Percentiles rank a stretch among this genome's conserved stretches.
phyloP scores from a whole-genome alignment of 768 basidiomycete genomes.

The Lactarius indigo region DNA sequence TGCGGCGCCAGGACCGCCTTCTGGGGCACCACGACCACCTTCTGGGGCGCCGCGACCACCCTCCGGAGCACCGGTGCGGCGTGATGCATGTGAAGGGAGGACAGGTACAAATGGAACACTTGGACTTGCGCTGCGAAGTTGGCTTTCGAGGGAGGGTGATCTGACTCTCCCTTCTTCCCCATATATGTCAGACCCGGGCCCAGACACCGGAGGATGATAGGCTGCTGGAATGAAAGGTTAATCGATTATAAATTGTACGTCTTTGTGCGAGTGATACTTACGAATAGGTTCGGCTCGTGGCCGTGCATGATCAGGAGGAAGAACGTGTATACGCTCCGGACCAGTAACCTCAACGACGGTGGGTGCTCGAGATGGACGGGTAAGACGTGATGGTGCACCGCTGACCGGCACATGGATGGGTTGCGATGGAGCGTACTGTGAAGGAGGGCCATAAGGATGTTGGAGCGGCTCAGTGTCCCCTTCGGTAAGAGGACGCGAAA shows the following conservation, averaged over 20 bases:
- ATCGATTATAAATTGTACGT: background rate
- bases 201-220: slow-evolving; percentile 17
- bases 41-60: background rate
- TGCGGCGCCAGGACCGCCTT: background rate
- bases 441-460: slow-evolving; percentile 7
- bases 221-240: slow-evolving; percentile 4
- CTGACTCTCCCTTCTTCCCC: background rate
- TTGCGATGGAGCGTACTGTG: slow-evolving; percentile 9
- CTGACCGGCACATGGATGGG: slow-evolving; percentile 4
- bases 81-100: background rate
- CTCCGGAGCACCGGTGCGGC: background rate
- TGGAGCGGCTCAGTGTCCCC: slow-evolving; percentile 8
- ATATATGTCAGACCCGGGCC: slow-evolving; percentile 9
- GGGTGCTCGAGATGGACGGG: slow-evolving; percentile 12
- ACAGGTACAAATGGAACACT: slow-evolving; percentile 6
- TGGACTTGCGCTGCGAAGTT: background rate
- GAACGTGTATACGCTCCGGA: slow-evolving; percentile 15
- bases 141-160: slow-evolving; percentile 9
- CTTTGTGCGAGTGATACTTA: slow-evolving; percentile 5
- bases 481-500: background rate
- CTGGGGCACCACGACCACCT: background rate
- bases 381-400: slow-evolving; percentile 2
- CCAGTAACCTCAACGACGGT: slow-evolving; percentile 21
- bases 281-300: slow-evolving; percentile 8
- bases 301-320: background rate